Evolutionary conservation across 139 green algal species (phyloP).

Genomic region (Picocystis salinarum): DNA sequence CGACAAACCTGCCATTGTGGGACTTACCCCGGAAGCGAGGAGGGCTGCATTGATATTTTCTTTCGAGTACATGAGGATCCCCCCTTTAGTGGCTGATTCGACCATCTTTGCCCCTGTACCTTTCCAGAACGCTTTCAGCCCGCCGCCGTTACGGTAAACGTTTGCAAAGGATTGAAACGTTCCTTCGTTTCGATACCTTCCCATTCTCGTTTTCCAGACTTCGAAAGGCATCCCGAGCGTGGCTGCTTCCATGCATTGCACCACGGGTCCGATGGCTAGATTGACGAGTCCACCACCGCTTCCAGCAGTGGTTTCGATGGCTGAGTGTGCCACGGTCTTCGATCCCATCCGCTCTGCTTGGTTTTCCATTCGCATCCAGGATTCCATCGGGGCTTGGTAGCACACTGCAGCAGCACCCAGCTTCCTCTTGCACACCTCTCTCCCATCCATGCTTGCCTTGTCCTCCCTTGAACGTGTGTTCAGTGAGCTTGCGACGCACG

Average conservation of each 20-base stretch:
- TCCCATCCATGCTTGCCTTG: too few species aligned
- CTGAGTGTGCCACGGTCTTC: too few species aligned
- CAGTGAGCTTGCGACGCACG: too few species aligned
- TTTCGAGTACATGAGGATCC: conserved; percentile 21
- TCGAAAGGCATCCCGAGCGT: conserved; percentile 25
- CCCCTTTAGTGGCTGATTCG: conserved; percentile 16
- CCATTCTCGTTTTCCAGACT: conserved; percentile 25
- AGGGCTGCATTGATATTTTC: conserved; percentile 14
- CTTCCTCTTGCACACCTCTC: too few species aligned
- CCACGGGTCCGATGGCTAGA: conserved; percentile 8
- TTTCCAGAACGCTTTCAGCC: conserved; percentile 15
- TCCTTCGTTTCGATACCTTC: conserved; percentile 7
- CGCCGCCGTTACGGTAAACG: conserved; percentile 14
- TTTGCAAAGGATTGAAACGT: conserved; percentile 11
- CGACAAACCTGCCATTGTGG: conserved; percentile 11
- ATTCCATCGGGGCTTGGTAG: too few species aligned
- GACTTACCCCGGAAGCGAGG: conserved; percentile 2
- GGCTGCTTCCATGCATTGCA: conserved; percentile 20
- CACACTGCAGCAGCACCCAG: too few species aligned
- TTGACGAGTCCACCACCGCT: too few species aligned
- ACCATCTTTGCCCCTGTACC: conserved; percentile 19
- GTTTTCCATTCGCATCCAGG: too few species aligned
- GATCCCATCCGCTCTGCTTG: too few species aligned
- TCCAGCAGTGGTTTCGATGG: too few species aligned
- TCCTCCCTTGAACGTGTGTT: too few species aligned